Percentiles rank a stretch among this genome's conserved stretches.
These are phyloP conservation scores for Testicularia cyperi DNA, from an alignment of 1,284 basidiomycete genomes.

Conservation along the genomic window DNA sequence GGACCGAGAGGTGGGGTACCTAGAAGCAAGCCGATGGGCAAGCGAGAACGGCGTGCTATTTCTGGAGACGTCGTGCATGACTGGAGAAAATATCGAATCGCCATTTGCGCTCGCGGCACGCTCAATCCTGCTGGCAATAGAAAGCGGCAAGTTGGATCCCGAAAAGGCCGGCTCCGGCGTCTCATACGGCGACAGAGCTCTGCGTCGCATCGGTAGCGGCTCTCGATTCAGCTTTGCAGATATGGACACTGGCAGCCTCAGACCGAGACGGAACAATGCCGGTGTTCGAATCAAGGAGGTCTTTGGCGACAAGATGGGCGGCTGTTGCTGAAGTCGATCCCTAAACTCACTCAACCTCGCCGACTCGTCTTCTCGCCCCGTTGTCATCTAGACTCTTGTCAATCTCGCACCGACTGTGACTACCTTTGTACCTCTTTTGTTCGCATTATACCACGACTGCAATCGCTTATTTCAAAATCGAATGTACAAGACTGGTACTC, in stretches of 20 bases:
- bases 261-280: slow-evolving; percentile 8
- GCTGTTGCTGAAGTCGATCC: slow-evolving; percentile 38
- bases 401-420: too few relatives aligned
- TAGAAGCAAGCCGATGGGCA: slow-evolving; percentile 91
- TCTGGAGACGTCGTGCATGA: slow-evolving; percentile 86
- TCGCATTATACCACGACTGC: too few relatives aligned
- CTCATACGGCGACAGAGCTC: slow-evolving; percentile 82
- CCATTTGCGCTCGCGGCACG: slow-evolving; percentile 89
- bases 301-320: slow-evolving; percentile 25
- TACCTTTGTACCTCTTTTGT: too few relatives aligned
- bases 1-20: slow-evolving; percentile 87
- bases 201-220: slow-evolving; percentile 64
- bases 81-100: slow-evolving; percentile 88
- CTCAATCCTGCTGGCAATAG: slow-evolving; percentile 87
- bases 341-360: too few relatives aligned
- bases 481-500: too few relatives aligned
- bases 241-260: slow-evolving; percentile 25
- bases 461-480: too few relatives aligned
- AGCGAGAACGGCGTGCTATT: slow-evolving; percentile 78
- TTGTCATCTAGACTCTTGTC: too few relatives aligned
- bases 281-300: slow-evolving; percentile 33
- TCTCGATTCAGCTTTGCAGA: slow-evolving; percentile 42
- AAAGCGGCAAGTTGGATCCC: slow-evolving; percentile 85
- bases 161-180: slow-evolving; percentile 91
- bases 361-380: too few relatives aligned